These are phyloP conservation scores for Selaginella moellendorffii DNA, from an alignment of 75 land plant genomes.

Conservation along the genomic window DNA sequence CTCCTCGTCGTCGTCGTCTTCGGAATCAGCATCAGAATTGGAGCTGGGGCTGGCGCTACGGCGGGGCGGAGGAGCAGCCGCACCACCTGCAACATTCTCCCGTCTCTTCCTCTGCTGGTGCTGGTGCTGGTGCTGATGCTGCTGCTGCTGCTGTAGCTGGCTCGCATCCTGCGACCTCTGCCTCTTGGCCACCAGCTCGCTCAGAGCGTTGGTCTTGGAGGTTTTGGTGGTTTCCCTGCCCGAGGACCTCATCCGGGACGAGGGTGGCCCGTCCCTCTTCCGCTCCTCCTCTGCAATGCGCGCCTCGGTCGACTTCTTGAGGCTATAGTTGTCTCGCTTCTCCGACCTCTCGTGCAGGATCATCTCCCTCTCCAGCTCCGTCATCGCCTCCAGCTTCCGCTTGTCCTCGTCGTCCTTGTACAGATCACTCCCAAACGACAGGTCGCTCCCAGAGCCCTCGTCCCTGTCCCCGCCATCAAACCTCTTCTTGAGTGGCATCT, in stretches of 20 bases:
- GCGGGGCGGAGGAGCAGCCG: slow-evolving; percentile 4
- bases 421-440: slow-evolving; percentile 62
- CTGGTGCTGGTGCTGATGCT: too few species aligned
- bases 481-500: slow-evolving; percentile 76
- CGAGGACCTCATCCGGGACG: slow-evolving; percentile 17
- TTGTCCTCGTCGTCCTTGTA: slow-evolving; percentile 62
- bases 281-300: slow-evolving; percentile 17
- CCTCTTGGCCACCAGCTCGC: slow-evolving; percentile 59
- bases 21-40: neutral
- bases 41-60: neutral
- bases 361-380: slow-evolving; percentile 63
- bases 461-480: slow-evolving; percentile 49
- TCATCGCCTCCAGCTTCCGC: slow-evolving; percentile 38
- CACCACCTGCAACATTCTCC: too few species aligned
- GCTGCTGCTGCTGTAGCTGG: slow-evolving; percentile 27
- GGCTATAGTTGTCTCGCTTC: slow-evolving; percentile 35
- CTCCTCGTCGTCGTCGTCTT: slow-evolving; percentile 26
- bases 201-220: slow-evolving; percentile 58
- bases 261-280: slow-evolving; percentile 28
- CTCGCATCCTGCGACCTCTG: slow-evolving; percentile 60
- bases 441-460: slow-evolving; percentile 52
- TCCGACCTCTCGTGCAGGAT: slow-evolving; percentile 45
- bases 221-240: slow-evolving; percentile 32
- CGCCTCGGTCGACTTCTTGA: slow-evolving; percentile 28
- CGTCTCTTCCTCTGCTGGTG: too few species aligned